These are phyloP conservation scores for Ceratobasidium sp. DNA, from an alignment of 1,284 basidiomycete species.

Conservation along the genomic window DNA sequence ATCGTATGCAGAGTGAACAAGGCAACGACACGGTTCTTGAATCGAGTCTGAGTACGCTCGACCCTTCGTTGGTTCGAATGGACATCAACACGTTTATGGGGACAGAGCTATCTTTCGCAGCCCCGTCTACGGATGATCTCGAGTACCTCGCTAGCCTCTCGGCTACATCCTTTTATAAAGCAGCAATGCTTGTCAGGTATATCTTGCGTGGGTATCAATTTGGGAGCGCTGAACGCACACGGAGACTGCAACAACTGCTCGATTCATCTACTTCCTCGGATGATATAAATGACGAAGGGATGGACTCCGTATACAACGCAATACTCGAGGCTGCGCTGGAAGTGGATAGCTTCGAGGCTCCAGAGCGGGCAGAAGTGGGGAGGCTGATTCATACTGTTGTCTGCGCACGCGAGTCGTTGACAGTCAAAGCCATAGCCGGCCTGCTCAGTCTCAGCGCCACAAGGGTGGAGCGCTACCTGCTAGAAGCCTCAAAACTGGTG, in stretches of 20 bases:
- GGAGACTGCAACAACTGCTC: neutral
- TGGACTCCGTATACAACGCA: neutral
- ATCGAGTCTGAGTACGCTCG: neutral
- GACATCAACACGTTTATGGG: neutral
- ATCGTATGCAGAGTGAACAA: neutral
- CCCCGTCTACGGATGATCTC: neutral
- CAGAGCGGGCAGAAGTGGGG: neutral
- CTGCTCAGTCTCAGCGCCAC: neutral
- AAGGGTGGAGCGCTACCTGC: too few relatives aligned
- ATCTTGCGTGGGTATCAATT: neutral
- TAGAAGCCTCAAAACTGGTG: neutral
- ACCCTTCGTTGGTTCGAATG: neutral
- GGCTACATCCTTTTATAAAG: neutral
- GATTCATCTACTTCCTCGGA: neutral
- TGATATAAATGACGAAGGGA: neutral
- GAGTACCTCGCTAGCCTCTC: neutral
- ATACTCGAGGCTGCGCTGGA: neutral
- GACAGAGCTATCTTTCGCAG: neutral
- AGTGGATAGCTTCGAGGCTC: neutral
- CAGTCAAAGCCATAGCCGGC: neutral
- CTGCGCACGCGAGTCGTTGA: neutral
- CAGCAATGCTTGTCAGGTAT: neutral
- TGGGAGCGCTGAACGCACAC: too few relatives aligned
- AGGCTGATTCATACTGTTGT: constrained; percentile 5
- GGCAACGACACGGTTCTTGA: neutral